Percentiles rank a stretch among this genome's conserved stretches.
These are phyloP conservation scores for Tolypocladium sp. DNA, from an alignment of 2,329 filamentous ascomycete genomes.

Conservation along the genomic window DNA sequence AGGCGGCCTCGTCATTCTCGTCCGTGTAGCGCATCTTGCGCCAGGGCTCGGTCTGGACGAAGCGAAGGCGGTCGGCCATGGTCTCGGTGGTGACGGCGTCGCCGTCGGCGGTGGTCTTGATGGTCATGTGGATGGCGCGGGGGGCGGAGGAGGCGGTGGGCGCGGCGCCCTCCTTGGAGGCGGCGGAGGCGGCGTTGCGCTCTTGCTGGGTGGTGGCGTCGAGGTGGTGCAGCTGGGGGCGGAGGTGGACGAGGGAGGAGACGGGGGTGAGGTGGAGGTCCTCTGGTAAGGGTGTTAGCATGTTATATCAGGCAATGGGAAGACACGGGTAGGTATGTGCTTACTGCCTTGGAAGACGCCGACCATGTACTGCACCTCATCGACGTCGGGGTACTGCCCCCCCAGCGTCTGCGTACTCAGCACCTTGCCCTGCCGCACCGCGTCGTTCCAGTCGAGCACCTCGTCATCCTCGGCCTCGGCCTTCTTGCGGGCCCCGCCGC, in stretches of 20 bases:
- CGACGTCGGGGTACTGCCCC: conserved; percentile 63
- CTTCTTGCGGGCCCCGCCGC: conserved; percentile 19
- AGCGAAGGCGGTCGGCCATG: conserved; percentile 65
- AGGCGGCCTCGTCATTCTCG: conserved; percentile 68
- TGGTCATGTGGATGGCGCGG: conserved; percentile 76
- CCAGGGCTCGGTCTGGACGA: conserved; percentile 79
- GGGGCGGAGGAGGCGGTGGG: conserved; percentile 39
- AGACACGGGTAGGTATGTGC: conserved; percentile 20
- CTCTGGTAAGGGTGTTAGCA: conserved; percentile 35
- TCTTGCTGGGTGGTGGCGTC: conserved; percentile 74
- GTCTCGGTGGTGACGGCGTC: conserved; percentile 58
- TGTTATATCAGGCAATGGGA: not conserved
- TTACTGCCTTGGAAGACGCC: conserved; percentile 79
- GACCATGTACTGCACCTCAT: conserved; percentile 78
- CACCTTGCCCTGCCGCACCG: conserved; percentile 60
- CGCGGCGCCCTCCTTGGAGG: conserved; percentile 23
- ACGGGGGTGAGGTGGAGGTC: conserved; percentile 82
- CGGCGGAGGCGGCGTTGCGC: conserved; percentile 29
- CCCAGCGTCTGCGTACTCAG: conserved; percentile 76
- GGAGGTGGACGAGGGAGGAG: conserved; percentile 75
- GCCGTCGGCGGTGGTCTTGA: conserved; percentile 66
- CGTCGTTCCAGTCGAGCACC: conserved; percentile 53
- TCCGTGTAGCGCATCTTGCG: conserved; percentile 69
- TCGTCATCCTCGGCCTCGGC: conserved; percentile 36
- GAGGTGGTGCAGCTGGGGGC: conserved; percentile 86